Conservation (phyloP, 2,329 filamentous ascomycete species). For the Sporothrix euskadiensis region DNA sequence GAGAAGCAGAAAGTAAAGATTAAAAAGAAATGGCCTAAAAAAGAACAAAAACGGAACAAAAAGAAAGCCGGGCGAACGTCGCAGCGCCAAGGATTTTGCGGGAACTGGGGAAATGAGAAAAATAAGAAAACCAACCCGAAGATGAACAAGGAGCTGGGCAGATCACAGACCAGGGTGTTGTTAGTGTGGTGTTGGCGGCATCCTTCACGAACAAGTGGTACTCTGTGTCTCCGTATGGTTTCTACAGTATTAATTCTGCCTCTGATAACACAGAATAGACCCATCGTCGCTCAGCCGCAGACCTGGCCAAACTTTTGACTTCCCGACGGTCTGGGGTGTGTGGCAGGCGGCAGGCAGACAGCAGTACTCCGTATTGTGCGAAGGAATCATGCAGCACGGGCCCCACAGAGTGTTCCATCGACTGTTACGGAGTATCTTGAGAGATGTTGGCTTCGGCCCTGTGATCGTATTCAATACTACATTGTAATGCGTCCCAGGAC, state of each 20-base stretch:
- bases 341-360: not conserved
- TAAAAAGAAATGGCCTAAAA: not conserved
- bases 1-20: not conserved
- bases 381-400: not conserved
- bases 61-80: not conserved
- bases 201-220: not conserved
- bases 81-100: not conserved
- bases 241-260: conserved; percentile 3
- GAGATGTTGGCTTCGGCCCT: not conserved
- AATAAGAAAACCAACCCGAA: not conserved
- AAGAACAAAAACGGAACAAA: not conserved
- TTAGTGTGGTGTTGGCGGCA: not conserved
- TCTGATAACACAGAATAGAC: conserved; percentile 5
- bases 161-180: not conserved
- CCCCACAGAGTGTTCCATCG: not conserved
- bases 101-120: conserved; percentile 16
- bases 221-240: too few relatives aligned
- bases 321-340: not conserved
- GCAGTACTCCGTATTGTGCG: not conserved
- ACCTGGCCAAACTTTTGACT: not conserved
- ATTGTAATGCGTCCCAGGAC: not conserved
- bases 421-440: not conserved
- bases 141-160: not conserved
- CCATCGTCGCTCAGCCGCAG: conserved; percentile 9
- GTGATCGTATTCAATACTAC: not conserved